Evolutionary conservation across 1,284 basidiomycete genomes (phyloP), one percentile per base, ranked within the genome.

Genomic region (Marasmius fiardii): DNA sequence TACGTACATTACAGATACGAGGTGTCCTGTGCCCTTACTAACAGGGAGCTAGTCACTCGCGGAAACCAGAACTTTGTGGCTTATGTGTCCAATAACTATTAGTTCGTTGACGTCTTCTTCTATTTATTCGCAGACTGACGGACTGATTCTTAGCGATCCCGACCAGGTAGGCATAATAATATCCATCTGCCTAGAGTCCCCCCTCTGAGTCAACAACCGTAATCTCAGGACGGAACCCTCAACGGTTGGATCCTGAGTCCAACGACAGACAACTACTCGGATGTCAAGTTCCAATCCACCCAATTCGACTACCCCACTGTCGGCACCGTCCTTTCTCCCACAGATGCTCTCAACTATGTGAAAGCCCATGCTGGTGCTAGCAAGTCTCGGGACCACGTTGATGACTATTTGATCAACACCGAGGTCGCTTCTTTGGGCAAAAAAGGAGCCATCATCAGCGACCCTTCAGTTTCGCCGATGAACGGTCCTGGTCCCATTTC

Each of bases 31-130:
- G n/a, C n/a, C 28, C 20, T 18, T 10, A 20, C 37, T 26, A n/a
- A 3, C 21, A 12, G 26, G 4, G 20, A 33, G n/a, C 10, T 31
- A 69, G 68, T 73, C 52, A 72, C 71, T 3, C 68, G 71, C 55
- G 71, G 71, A 61, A 73, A 73, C 63, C 64, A 67, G 3, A 72
- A 73, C 58, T 73, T 73, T 64, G 69, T 71, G 51, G 65, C 71
- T 2, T 71, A 61, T 50, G 69, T 69, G 16, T 65, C 67, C 24
- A 63, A 67, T 53, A 72, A 71, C 51, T 71, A 71, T 55, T 71
- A 71, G 47, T 49, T 16, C 11, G 47, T 49, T 16, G 8, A 12
- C 10, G 14, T 10, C 26, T 20, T 26, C 18, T 31, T 31, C n/a
- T 1, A 8, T n/a, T n/a, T 16, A 0, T 4, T 18, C n/a, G 5